Evolutionary conservation across 2,329 filamentous ascomycete species (phyloP).

Genomic region (Elsinoe fawcettii): DNA sequence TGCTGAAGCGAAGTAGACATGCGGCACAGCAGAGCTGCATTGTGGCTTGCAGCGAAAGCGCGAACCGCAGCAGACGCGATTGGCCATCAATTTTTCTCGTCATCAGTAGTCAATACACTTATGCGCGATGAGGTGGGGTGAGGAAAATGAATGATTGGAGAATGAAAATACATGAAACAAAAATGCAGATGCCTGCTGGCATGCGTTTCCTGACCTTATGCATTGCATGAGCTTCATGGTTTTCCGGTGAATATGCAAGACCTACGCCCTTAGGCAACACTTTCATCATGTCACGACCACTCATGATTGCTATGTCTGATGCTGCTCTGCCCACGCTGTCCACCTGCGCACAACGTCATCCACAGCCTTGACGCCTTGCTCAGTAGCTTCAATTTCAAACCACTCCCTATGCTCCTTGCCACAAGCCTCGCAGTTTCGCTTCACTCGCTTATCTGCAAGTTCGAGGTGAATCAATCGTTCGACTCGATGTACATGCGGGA

Average conservation of each 20-base stretch:
- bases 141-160: neutral
- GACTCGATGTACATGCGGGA: conserved; percentile 78
- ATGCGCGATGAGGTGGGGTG: neutral
- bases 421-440: conserved; percentile 64
- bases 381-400: conserved; percentile 79
- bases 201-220: neutral
- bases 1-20: neutral
- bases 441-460: conserved; percentile 54
- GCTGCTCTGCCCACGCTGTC: conserved; percentile 69
- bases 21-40: neutral
- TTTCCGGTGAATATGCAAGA: conserved; percentile 3
- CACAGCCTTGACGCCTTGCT: conserved; percentile 59
- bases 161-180: conserved; percentile 6
- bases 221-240: neutral
- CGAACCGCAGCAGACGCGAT: neutral
- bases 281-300: neutral
- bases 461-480: conserved; percentile 89
- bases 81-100: neutral
- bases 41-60: neutral
- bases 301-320: neutral
- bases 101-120: neutral
- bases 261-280: neutral
- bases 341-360: conserved; percentile 74
- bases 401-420: conserved; percentile 85
- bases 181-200: neutral